phyloP scores from a whole-genome alignment of 345 rosid species.

The Salix exigua region DNA sequence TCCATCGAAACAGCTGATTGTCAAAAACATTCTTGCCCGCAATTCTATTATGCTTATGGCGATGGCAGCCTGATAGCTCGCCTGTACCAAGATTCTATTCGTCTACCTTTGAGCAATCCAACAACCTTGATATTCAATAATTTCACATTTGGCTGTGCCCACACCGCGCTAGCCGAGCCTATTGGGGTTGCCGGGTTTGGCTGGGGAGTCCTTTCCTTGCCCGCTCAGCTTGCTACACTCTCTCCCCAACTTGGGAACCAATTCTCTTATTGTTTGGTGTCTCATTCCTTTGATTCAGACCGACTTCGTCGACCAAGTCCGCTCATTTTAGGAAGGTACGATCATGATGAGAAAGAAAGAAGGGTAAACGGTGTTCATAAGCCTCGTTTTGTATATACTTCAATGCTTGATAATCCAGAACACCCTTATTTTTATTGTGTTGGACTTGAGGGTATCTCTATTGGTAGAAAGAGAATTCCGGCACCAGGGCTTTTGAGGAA shows the following conservation, averaged over 20 bases:
- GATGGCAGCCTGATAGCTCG: slow-evolving; percentile 79
- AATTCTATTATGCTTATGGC: slow-evolving; percentile 87
- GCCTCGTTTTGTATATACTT: slow-evolving; percentile 53
- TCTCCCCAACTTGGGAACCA: slow-evolving; percentile 70
- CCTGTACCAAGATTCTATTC: slow-evolving; percentile 53
- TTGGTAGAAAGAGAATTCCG: slow-evolving; percentile 63
- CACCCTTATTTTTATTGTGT: slow-evolving; percentile 87
- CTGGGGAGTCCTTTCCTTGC: slow-evolving; percentile 74
- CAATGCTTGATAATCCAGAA: slow-evolving; percentile 65
- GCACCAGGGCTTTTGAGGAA: slow-evolving; percentile 53
- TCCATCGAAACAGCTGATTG: slow-evolving; percentile 73
- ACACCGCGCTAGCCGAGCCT: slow-evolving; percentile 79
- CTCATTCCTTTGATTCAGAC: slow-evolving; percentile 83
- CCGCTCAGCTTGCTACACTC: slow-evolving; percentile 60
- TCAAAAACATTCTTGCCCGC: slow-evolving; percentile 60
- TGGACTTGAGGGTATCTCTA: slow-evolving; percentile 73
- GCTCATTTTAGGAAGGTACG: slow-evolving; percentile 77
- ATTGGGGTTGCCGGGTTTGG: slow-evolving; percentile 97
- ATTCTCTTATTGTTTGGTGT: slow-evolving; percentile 80
- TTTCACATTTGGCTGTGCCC: slow-evolving; percentile 90
- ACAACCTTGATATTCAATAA: slow-evolving; percentile 37
- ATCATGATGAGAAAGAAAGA: slow-evolving; percentile 45
- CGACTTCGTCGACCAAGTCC: slow-evolving; percentile 68
- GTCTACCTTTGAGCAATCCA: slow-evolving; percentile 43
- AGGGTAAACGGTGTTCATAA: slow-evolving; percentile 6